These are phyloP conservation scores for Oidiodendron maius DNA, from an alignment of 495 filamentous ascomycete species.

Conservation along the genomic window DNA sequence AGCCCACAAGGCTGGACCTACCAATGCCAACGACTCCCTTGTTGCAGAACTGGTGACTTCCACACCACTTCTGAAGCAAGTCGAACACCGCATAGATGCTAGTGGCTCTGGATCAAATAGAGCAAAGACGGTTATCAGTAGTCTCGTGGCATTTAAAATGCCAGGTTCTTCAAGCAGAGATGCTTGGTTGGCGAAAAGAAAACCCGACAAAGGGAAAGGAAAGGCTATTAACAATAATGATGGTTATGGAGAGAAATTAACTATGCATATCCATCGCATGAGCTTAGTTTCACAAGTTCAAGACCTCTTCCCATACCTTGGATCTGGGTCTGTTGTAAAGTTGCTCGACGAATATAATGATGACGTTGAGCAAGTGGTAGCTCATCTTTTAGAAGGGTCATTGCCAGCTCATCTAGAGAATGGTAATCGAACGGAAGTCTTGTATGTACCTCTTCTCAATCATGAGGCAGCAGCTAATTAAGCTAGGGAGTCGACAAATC, in stretches of 20 bases:
- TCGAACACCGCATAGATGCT: slow-evolving; percentile 37
- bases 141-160: slow-evolving; percentile 50
- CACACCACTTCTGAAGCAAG: slow-evolving; percentile 48
- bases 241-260: slow-evolving; percentile 34
- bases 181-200: slow-evolving; percentile 38
- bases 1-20: slow-evolving; percentile 41
- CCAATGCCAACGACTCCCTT: slow-evolving; percentile 47
- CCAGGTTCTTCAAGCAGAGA: slow-evolving; percentile 43
- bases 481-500: slow-evolving; percentile 7
- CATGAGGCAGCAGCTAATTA: not conserved
- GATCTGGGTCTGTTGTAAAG: slow-evolving; percentile 71
- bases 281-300: slow-evolving; percentile 81
- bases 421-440: slow-evolving; percentile 47
- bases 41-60: slow-evolving; percentile 57
- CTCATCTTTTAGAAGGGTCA: slow-evolving; percentile 78
- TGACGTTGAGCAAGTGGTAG: slow-evolving; percentile 71
- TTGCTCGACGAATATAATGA: slow-evolving; percentile 75
- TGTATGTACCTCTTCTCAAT: slow-evolving; percentile 31
- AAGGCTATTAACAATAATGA: slow-evolving; percentile 25
- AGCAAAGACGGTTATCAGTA: slow-evolving; percentile 50
- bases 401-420: slow-evolving; percentile 57
- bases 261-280: slow-evolving; percentile 74
- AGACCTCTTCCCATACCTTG: slow-evolving; percentile 88
- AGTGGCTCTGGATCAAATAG: slow-evolving; percentile 35
- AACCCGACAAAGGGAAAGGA: slow-evolving; percentile 59